Percentiles rank a stretch among this genome's conserved stretches.
Evolutionary conservation across 345 rosid species (phyloP).

Genomic region (Dimocarpus longan): DNA sequence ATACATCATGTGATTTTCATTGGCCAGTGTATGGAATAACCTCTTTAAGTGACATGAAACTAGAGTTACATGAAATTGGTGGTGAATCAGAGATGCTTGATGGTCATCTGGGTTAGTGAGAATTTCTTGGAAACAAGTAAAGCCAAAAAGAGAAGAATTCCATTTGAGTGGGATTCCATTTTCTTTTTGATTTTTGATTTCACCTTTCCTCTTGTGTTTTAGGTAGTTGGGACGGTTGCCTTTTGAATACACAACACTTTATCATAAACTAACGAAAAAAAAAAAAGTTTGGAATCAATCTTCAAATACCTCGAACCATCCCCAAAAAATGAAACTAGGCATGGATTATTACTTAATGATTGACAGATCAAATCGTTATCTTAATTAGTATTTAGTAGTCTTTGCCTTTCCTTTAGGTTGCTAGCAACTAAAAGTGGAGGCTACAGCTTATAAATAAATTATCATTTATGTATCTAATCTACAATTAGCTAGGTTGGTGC

Average conservation of each 20-base stretch:
- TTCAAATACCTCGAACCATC: constrained; percentile 4
- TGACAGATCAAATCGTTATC: constrained; percentile 4
- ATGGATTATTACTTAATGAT: constrained; percentile 16
- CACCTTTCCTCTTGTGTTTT: constrained; percentile 21
- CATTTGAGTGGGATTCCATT: constrained; percentile 29
- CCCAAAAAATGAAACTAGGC: background rate
- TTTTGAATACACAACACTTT: background rate
- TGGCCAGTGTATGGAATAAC: too few species aligned
- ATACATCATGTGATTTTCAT: too few species aligned
- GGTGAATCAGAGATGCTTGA: constrained; percentile 9
- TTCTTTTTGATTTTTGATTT: constrained; percentile 21
- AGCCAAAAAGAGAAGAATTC: constrained; percentile 34
- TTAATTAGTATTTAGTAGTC: background rate
- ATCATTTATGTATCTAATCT: background rate
- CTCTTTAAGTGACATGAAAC: too few species aligned
- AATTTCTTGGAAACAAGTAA: constrained; percentile 36
- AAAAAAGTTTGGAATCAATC: constrained; percentile 24
- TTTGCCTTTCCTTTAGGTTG: background rate
- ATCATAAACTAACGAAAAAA: background rate
- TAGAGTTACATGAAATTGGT: background rate
- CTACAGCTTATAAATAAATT: background rate
- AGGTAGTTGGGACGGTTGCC: constrained; percentile 22
- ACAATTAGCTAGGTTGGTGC: background rate
- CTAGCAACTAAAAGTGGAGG: background rate
- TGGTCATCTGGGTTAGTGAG: constrained; percentile 18